Percentiles rank a stretch among this genome's conserved stretches.
Evolutionary conservation across 225 moss, liverwort and hornwort genomes (phyloP).

Genomic region (Straminergon stramineum): DNA sequence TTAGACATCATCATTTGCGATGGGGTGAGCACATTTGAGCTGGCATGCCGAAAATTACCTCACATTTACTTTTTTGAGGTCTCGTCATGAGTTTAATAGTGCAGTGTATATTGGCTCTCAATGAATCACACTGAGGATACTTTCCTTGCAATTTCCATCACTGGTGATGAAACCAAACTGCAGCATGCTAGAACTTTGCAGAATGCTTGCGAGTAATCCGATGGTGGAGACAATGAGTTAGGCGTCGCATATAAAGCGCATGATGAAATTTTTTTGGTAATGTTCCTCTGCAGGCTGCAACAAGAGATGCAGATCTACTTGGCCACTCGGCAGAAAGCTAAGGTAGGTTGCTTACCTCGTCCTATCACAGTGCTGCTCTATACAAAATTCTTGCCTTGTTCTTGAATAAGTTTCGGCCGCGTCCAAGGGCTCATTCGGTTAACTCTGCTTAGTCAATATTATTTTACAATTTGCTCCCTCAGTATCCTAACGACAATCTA

Average conservation of each 20-base stretch:
- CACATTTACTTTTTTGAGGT: not conserved
- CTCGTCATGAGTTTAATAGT: not conserved
- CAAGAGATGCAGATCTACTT: constrained; percentile 80
- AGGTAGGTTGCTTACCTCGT: constrained; percentile 27
- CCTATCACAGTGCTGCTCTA: not conserved
- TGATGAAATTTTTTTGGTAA: not conserved
- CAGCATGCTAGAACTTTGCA: not conserved
- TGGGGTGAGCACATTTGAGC: not conserved
- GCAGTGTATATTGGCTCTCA: not conserved
- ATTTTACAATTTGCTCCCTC: not conserved
- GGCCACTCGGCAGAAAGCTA: constrained; percentile 58
- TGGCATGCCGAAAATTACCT: not conserved
- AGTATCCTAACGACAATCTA: not conserved
- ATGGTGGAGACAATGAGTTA: not conserved
- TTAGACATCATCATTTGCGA: not conserved
- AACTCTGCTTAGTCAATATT: not conserved
- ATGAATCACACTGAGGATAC: not conserved
- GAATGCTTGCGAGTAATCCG: not conserved
- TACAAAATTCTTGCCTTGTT: not conserved
- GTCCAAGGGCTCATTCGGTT: not conserved
- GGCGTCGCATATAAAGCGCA: not conserved
- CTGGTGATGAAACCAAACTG: not conserved
- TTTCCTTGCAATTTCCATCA: not conserved
- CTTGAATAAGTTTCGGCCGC: not conserved
- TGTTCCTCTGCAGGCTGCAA: constrained; percentile 55